A percentile compares a stretch with the other conserved stretches of the same genome.
Evolutionary conservation across 2,329 filamentous ascomycete species (phyloP).

Genomic region (Penicillium sp.): DNA sequence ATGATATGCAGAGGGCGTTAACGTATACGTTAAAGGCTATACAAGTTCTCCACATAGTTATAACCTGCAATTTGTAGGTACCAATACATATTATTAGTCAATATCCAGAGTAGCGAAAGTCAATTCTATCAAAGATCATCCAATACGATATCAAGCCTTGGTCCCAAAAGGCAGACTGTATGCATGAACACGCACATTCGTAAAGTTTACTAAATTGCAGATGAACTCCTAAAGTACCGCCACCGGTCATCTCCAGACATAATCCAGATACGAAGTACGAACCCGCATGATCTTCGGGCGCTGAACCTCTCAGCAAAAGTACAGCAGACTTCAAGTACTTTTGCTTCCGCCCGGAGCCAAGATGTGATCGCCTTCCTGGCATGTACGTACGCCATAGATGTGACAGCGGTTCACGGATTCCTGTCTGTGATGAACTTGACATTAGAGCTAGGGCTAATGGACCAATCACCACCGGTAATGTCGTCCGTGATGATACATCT

Average conservation of each 20-base stretch:
- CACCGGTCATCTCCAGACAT: not conserved
- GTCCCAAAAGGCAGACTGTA: not conserved
- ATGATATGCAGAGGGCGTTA: not conserved
- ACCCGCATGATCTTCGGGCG: not conserved
- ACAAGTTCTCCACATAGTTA: not conserved
- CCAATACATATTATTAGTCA: not conserved
- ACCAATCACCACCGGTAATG: conserved; percentile 9
- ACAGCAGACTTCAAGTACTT: conserved; percentile 16
- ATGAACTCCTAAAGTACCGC: conserved; percentile 2
- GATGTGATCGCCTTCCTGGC: conserved; percentile 8
- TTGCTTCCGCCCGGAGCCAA: conserved; percentile 7
- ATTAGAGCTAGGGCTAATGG: not conserved
- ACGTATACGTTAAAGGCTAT: not conserved
- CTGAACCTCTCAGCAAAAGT: conserved; percentile 10
- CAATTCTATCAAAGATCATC: not conserved
- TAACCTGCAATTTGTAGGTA: not conserved
- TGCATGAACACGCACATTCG: conserved; percentile 1
- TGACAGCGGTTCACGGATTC: conserved; percentile 15
- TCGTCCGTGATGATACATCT: conserved; percentile 2
- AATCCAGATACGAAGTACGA: not conserved
- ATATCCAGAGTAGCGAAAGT: not conserved
- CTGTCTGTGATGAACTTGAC: conserved; percentile 9
- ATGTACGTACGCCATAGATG: conserved; percentile 8
- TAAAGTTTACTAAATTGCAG: not conserved
- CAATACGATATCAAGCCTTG: not conserved